A percentile compares a stretch with the other conserved stretches of the same genome.
Evolutionary conservation across 2,329 filamentous ascomycete genomes (phyloP).

Genomic region (Fonsecaea multimorphosa): DNA sequence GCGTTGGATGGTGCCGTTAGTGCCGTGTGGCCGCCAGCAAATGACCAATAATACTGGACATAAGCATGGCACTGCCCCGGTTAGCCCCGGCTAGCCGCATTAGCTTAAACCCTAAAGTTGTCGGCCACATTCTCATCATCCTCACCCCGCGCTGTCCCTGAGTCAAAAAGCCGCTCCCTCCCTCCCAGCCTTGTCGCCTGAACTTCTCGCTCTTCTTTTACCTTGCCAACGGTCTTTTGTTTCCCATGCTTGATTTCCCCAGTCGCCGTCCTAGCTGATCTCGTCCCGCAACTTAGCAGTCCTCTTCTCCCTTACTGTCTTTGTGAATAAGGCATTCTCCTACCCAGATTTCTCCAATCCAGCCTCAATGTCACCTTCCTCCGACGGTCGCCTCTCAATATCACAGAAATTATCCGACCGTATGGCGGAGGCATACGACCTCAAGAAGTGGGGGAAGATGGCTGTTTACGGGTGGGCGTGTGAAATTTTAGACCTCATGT

Average conservation of each 20-base stretch:
- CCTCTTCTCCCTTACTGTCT: not conserved
- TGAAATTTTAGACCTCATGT: no score
- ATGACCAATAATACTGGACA: not conserved
- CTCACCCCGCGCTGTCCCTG: not conserved
- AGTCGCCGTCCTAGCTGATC: not conserved
- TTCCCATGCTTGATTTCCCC: not conserved
- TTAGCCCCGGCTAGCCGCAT: not conserved
- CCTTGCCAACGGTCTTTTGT: not conserved
- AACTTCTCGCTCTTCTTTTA: not conserved
- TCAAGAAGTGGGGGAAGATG: not conserved
- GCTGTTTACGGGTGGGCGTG: not conserved
- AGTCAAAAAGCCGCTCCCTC: not conserved
- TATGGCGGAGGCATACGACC: not conserved
- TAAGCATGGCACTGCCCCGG: not conserved
- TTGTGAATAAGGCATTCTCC: not conserved
- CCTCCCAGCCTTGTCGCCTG: slow-evolving; percentile 18
- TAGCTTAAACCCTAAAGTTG: not conserved
- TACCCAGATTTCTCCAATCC: not conserved
- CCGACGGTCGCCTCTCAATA: not conserved
- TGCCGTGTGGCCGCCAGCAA: not conserved
- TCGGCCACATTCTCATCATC: slow-evolving; percentile 7
- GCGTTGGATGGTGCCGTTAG: not conserved
- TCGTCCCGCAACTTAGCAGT: not conserved
- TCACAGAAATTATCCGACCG: not conserved
- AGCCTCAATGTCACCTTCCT: not conserved